Conservation (phyloP, 441 rosid genomes). For the Metrosideros polymorpha region DNA sequence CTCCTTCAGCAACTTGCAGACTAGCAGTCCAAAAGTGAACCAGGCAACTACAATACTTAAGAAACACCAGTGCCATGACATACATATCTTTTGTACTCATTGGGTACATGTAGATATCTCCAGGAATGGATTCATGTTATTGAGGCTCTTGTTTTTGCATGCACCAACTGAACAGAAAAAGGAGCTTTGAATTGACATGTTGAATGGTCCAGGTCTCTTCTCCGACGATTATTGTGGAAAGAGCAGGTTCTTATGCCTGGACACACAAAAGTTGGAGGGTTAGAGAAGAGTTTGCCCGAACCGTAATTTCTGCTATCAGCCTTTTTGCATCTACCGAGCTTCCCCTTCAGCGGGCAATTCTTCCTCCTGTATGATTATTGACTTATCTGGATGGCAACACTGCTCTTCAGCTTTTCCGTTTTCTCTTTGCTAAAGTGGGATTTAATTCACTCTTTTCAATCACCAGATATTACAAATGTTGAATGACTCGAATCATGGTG, state of each 20-base stretch:
- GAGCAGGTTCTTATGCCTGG: conserved; percentile 99
- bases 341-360: conserved; percentile 93
- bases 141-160: not conserved
- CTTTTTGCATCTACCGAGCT: conserved; percentile 98
- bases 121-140: not conserved
- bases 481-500: conserved; percentile 79
- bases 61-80: not conserved
- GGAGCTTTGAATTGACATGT: not conserved
- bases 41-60: not conserved
- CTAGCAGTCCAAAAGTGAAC: not conserved
- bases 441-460: not conserved
- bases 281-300: conserved; percentile 92
- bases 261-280: conserved; percentile 90
- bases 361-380: conserved; percentile 64
- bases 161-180: not conserved
- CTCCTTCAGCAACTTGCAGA: not conserved
- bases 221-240: conserved; percentile 93
- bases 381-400: not conserved
- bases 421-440: not conserved
- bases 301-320: conserved; percentile 87
- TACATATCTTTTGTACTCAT: not conserved
- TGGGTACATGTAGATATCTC: not conserved
- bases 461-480: conserved; percentile 88
- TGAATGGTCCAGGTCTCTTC: conserved; percentile 70
- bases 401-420: not conserved